Evolutionary conservation across 2,329 filamentous ascomycete genomes (phyloP).

Genomic region (Pochonia chlamydosporia): DNA sequence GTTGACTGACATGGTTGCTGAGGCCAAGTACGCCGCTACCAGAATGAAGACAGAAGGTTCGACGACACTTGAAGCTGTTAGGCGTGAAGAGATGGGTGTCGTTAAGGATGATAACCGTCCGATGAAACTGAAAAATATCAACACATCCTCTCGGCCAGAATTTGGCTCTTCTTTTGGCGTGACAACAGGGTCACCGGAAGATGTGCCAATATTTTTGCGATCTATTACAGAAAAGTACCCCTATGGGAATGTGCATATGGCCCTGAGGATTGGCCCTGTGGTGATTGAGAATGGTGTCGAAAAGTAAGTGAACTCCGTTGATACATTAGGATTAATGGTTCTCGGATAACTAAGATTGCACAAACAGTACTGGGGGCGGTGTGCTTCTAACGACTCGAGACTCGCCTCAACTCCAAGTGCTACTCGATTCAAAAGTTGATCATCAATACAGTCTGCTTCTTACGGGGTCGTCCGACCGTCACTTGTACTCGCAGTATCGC

Average conservation of each 20-base stretch:
- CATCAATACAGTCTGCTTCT: conserved; percentile 17
- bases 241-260: conserved; percentile 34
- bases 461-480: conserved; percentile 12
- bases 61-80: conserved; percentile 8
- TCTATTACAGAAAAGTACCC: conserved; percentile 26
- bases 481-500: conserved; percentile 13
- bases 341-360: no score
- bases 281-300: conserved; percentile 33
- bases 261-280: conserved; percentile 31
- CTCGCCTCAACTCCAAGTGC: conserved; percentile 15
- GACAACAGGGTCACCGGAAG: conserved; percentile 15
- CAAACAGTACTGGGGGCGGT: conserved; percentile 18
- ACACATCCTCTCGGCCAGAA: conserved; percentile 11
- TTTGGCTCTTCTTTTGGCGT: conserved; percentile 15
- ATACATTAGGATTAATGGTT: no score
- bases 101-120: conserved; percentile 1
- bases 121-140: conserved; percentile 10
- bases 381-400: conserved; percentile 20
- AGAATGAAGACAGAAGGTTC: conserved; percentile 5
- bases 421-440: conserved; percentile 15
- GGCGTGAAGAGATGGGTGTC: neutral
- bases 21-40: conserved; percentile 17
- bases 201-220: conserved; percentile 25
- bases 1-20: conserved; percentile 16
- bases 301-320: no score